These are phyloP conservation scores for Populus tremula DNA, from an alignment of 345 rosid species.

Conservation along the genomic window DNA sequence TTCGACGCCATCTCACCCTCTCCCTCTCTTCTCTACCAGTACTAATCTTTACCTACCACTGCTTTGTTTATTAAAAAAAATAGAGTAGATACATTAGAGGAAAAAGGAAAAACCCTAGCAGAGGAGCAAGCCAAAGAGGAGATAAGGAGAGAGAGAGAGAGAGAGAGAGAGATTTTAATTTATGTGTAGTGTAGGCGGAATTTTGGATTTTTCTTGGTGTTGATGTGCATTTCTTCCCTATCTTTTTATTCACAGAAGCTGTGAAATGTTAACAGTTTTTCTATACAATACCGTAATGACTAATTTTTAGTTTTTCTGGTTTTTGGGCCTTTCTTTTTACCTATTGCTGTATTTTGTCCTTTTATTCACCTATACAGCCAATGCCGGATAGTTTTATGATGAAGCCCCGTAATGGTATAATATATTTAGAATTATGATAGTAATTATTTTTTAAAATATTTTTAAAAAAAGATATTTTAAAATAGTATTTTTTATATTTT, in stretches of 20 bases:
- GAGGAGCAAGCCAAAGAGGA: neutral
- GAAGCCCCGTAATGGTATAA: no score
- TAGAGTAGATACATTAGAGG: neutral
- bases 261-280: no score
- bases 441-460: no score
- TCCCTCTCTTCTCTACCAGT: neutral
- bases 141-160: neutral
- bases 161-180: neutral
- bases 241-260: no score
- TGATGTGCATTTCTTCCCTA: no score
- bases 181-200: neutral
- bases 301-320: neutral
- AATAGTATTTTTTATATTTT: no score
- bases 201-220: neutral
- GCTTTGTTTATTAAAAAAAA: neutral
- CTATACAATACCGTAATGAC: no score
- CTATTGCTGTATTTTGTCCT: neutral
- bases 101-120: neutral
- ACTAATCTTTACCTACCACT: neutral
- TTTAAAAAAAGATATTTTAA: no score
- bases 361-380: neutral
- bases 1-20: constrained; percentile 48
- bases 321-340: neutral
- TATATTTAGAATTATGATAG: no score
- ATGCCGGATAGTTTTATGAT: no score